Base-by-base conservation (phyloP, 371 early-diverging fungal species). In the Zychaea mexicana region DNA sequence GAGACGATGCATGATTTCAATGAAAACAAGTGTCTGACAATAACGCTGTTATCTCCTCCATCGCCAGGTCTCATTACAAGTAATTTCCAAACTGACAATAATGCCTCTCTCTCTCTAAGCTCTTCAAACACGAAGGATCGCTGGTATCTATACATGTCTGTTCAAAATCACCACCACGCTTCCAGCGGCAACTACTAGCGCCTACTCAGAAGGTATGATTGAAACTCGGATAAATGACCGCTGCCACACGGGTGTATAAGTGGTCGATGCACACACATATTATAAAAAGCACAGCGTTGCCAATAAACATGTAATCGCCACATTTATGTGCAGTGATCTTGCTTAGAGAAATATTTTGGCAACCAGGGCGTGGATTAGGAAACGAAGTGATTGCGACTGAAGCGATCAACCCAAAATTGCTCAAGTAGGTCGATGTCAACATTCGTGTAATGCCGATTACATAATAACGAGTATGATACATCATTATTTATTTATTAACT, bases 261-360 rank as follows among this genome's bases (percentile, higher is more conserved):
- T 61, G 12, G 53, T 61, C 39, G 38, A 61, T 22, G 36, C 53
- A 21, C 52, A 61, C 53, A 38, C 61, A 61, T 10, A 61, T 49
- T 7, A 61, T 39, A 61, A 61, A 61, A 10, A 61, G 33, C 15
- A 38, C 61, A 1, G 61, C 52, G 26, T 61, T 36, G 2, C 52
- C 61, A 38, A 52, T 61, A 33, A 61, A 49, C 53, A 61, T 61
- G 22, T 53, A 61, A 26, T 61, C 60, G 60, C 60, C 60, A 47
- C 60, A 59, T 32, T 59, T 59, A 22, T 59, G 47, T 8, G 61
- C 61, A 19, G 49, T 42, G 22, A 38, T 10, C 31, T 47, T 61
- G n/a, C 42, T 47, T 17, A 42, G 30, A 38, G 60, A 39, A 22
- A 59, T 47, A 30, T 46, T 59, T 47, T 59, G 47, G 27, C 60